Evolutionary conservation across 73 alveolate genomes (phyloP).

Genomic region (Durusdinium trenchii): DNA sequence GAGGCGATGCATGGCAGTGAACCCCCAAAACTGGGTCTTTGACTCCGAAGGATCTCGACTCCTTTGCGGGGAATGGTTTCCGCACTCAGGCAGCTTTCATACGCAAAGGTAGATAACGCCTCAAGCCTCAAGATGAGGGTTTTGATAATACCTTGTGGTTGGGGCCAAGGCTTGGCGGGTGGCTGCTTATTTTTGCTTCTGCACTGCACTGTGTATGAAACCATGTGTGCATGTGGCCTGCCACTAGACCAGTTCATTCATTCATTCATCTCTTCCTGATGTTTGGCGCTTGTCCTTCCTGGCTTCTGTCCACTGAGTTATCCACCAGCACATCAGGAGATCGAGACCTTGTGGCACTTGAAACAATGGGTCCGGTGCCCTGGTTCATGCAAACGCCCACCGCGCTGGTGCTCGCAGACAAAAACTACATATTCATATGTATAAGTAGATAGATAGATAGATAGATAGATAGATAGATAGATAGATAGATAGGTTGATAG

Average conservation of each 20-base stretch:
- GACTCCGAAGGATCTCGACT: neutral
- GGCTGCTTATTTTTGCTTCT: neutral
- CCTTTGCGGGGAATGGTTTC: neutral
- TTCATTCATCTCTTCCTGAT: neutral
- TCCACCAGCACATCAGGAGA: neutral
- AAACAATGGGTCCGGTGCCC: constrained; percentile 5
- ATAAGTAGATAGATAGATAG: too few relatives aligned
- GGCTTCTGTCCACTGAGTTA: neutral
- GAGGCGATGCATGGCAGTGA: too few relatives aligned
- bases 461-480: too few relatives aligned
- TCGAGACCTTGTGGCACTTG: constrained; percentile 23
- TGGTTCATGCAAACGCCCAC: neutral
- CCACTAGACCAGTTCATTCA: neutral
- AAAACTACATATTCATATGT: too few relatives aligned
- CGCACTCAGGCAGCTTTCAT: too few relatives aligned
- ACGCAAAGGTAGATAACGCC: too few relatives aligned
- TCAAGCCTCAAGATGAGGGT: too few relatives aligned
- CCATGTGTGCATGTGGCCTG: neutral
- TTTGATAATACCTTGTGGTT: too few relatives aligned
- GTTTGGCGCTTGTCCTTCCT: neutral
- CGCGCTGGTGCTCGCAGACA: neutral
- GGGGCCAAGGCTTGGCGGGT: too few relatives aligned
- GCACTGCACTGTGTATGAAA: neutral
- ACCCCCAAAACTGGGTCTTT: too few relatives aligned
- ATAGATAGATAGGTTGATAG: too few relatives aligned